These are phyloP conservation scores for Viola pubescens DNA, from an alignment of 441 rosid genomes.

Conservation along the genomic window DNA sequence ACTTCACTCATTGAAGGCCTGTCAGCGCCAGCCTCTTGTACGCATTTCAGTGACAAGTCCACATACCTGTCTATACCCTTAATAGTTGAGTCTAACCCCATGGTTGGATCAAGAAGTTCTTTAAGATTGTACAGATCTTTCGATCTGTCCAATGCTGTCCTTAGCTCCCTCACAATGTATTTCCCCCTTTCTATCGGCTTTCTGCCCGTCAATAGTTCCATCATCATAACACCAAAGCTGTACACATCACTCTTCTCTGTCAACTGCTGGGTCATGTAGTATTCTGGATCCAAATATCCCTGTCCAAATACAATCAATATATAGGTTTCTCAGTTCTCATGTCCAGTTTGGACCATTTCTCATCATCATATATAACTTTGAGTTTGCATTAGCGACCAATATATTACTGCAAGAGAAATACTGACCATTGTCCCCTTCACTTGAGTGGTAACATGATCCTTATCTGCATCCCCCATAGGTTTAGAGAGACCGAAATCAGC, in stretches of 20 bases:
- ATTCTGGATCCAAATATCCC: slow-evolving; percentile 79
- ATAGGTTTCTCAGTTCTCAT: not conserved
- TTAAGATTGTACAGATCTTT: slow-evolving; percentile 42
- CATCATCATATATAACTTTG: not conserved
- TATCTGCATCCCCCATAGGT: slow-evolving; percentile 40
- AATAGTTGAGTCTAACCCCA: slow-evolving; percentile 24
- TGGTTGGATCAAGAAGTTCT: slow-evolving; percentile 35
- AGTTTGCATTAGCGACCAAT: not conserved
- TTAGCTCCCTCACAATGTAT: slow-evolving; percentile 57
- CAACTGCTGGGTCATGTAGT: slow-evolving; percentile 63
- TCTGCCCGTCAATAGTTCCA: slow-evolving; percentile 51
- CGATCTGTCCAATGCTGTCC: slow-evolving; percentile 34
- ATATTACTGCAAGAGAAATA: not conserved
- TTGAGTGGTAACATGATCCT: slow-evolving; percentile 24
- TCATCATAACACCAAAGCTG: slow-evolving; percentile 60
- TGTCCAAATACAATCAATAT: slow-evolving; percentile 8
- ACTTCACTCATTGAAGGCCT: slow-evolving; percentile 58
- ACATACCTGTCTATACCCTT: slow-evolving; percentile 46
- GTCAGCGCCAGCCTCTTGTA: slow-evolving; percentile 37
- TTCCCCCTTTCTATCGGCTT: slow-evolving; percentile 57
- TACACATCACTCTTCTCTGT: slow-evolving; percentile 79
- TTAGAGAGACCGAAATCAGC: slow-evolving; percentile 86
- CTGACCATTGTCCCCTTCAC: slow-evolving; percentile 8
- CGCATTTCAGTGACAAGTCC: slow-evolving; percentile 46
- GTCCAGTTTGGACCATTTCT: not conserved